A percentile compares a stretch with the other conserved stretches of the same genome.
phyloP scores from a whole-genome alignment of 352 stramenopile genomes.

The Globisporangium paddicum region DNA sequence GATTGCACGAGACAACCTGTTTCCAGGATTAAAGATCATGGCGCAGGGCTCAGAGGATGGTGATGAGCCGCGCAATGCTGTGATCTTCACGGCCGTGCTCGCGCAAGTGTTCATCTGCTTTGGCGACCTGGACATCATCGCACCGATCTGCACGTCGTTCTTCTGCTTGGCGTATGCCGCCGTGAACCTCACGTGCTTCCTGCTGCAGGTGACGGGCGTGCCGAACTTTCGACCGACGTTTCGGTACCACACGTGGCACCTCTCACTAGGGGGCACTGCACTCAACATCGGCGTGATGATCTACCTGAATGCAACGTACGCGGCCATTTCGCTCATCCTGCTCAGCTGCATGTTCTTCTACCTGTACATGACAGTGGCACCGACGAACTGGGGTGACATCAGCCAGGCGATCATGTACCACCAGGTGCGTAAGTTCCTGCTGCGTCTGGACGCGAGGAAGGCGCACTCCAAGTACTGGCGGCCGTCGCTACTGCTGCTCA shows the following conservation, averaged over 20 bases:
- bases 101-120: slow-evolving; percentile 70
- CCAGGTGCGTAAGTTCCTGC: slow-evolving; percentile 76
- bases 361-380: slow-evolving; percentile 46
- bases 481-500: slow-evolving; percentile 65
- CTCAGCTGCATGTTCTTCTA: slow-evolving; percentile 63
- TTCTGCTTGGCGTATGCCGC: slow-evolving; percentile 73
- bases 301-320: slow-evolving; percentile 62
- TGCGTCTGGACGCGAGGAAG: slow-evolving; percentile 59
- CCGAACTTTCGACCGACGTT: slow-evolving; percentile 81
- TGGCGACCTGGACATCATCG: slow-evolving; percentile 67
- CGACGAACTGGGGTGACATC: slow-evolving; percentile 69
- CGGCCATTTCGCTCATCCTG: slow-evolving; percentile 45
- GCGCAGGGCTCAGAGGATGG: slow-evolving; percentile 47
- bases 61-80: slow-evolving; percentile 64
- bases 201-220: slow-evolving; percentile 70
- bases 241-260: slow-evolving; percentile 58
- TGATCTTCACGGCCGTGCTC: slow-evolving; percentile 60
- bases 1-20: slow-evolving; percentile 71
- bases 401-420: slow-evolving; percentile 86
- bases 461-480: slow-evolving; percentile 79
- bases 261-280: slow-evolving; percentile 48
- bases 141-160: slow-evolving; percentile 78
- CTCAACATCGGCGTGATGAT: slow-evolving; percentile 75
- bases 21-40: slow-evolving; percentile 37
- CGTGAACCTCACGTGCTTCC: slow-evolving; percentile 73